Base-by-base conservation (phyloP, 2,329 filamentous ascomycete species). In the Nemania sp. region DNA sequence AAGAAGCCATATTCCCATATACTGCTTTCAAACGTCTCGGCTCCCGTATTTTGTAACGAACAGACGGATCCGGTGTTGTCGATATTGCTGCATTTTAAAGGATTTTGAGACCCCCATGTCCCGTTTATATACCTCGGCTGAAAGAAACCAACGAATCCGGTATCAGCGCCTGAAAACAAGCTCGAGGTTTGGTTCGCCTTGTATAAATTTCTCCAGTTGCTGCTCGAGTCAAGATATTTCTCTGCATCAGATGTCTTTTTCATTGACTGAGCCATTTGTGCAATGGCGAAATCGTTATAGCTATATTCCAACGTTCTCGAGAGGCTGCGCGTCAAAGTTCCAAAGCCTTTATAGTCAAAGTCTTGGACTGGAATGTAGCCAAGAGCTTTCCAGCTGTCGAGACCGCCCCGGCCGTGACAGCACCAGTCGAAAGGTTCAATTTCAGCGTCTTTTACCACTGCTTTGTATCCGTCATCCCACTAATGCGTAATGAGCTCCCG, bases 291-390 rank as follows among this genome's bases (percentile, higher is more conserved):
- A 79, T 94, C 92, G 70, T 94, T 89, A 78, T 94, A 94, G 6
- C 90, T 88, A 76, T 94, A 94, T 77, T 94, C 92, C 0, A 94
- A 86, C 0, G 91, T 93, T 7, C 92, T 85, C 1, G 89, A 93
- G 27, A 94, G 86, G 69, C 87, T 90, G 6, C 92, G 85, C 0
- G 92, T 93, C 77, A 91, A 86, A 0, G 89, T 88, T 0, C 92
- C 92, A n/a, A 88, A 86, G 1, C 90, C 90, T 65, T 83, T 83
- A 76, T 82, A 82, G 77, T 94, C 91, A 62, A 88, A 88, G 69
- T 93, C 90, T 65, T 91, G 85, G 0, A 86, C 86, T 0, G 92
- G 92, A 15, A 94, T 90, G 76, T 93, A 94, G 1, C 89, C 87
- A 0, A 93, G 82, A 0, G 74, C 79, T 74, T 93, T 93, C 92